phyloP scores from a whole-genome alignment of 345 rosid genomes.

The Murraya paniculata region DNA sequence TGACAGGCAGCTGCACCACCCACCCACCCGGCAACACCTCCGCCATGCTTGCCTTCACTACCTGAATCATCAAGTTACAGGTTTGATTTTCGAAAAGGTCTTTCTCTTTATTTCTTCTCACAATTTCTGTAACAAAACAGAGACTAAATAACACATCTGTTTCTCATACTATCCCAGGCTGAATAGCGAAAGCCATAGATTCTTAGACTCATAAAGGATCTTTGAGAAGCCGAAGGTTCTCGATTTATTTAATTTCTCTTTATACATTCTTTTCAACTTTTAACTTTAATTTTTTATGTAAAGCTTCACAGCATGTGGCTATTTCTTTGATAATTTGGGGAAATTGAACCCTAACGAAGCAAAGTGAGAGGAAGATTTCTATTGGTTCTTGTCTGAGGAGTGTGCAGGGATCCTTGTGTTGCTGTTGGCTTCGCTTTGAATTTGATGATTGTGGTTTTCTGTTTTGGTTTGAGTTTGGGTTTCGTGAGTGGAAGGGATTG shows the following conservation, averaged over 20 bases:
- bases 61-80: no score
- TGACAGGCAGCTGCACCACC: no score
- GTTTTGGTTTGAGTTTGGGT: not conserved
- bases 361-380: slow-evolving; percentile 64
- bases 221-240: no score
- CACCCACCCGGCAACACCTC: no score
- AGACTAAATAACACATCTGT: not conserved
- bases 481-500: slow-evolving; percentile 46
- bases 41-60: no score
- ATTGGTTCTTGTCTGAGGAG: slow-evolving; percentile 83
- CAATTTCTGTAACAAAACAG: slow-evolving; percentile 2
- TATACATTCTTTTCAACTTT: no score
- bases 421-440: slow-evolving; percentile 1
- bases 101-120: not conserved
- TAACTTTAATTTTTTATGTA: no score
- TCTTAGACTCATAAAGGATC: no score
- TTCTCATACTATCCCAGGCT: slow-evolving; percentile 32
- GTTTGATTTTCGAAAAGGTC: slow-evolving; percentile 43
- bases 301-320: no score
- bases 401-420: slow-evolving; percentile 39
- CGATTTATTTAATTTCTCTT: no score
- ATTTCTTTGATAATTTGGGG: no score
- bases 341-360: slow-evolving; percentile 37
- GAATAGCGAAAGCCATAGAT: slow-evolving; percentile 54
- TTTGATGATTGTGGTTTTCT: slow-evolving; percentile 1